Evolutionary conservation across 1,284 basidiomycete genomes (phyloP).

Genomic region (Moesziomyces aphidis): DNA sequence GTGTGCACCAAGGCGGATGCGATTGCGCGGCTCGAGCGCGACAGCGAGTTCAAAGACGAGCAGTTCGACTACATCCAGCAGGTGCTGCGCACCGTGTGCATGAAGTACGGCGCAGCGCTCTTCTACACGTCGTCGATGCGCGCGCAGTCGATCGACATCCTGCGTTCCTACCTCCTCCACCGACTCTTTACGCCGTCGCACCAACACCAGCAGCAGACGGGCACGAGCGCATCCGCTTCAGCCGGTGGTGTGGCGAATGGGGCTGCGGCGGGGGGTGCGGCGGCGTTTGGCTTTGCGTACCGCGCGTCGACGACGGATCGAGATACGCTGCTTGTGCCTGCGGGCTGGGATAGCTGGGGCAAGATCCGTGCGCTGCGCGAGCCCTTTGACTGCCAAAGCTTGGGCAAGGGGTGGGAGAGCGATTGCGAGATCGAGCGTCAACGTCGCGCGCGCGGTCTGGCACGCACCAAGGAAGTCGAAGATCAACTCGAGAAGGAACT

Average conservation of each 20-base stretch:
- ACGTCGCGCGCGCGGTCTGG: constrained; percentile 24
- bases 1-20: constrained; percentile 79
- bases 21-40: constrained; percentile 67
- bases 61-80: constrained; percentile 96
- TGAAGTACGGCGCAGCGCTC: constrained; percentile 91
- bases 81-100: constrained; percentile 86
- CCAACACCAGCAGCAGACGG: constrained; percentile 7
- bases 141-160: constrained; percentile 80
- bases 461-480: constrained; percentile 33
- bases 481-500: constrained; percentile 51
- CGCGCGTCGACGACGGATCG: constrained; percentile 92
- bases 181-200: constrained; percentile 79
- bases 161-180: constrained; percentile 89
- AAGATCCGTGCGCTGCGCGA: constrained; percentile 92
- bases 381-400: constrained; percentile 84
- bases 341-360: constrained; percentile 98
- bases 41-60: constrained; percentile 77
- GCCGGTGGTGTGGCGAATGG: constrained; percentile 1
- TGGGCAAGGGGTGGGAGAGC: constrained; percentile 78
- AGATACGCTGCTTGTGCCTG: constrained; percentile 88
- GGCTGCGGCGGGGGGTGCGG: constrained; percentile 70
- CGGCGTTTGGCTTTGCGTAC: constrained; percentile 85
- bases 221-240: background rate
- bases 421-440: constrained; percentile 51
- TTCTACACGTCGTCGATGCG: constrained; percentile 87